Percentiles rank a stretch among this genome's conserved stretches.
phyloP scores from a whole-genome alignment of 257 asterid genomes.

The Osmanthus fragrans region DNA sequence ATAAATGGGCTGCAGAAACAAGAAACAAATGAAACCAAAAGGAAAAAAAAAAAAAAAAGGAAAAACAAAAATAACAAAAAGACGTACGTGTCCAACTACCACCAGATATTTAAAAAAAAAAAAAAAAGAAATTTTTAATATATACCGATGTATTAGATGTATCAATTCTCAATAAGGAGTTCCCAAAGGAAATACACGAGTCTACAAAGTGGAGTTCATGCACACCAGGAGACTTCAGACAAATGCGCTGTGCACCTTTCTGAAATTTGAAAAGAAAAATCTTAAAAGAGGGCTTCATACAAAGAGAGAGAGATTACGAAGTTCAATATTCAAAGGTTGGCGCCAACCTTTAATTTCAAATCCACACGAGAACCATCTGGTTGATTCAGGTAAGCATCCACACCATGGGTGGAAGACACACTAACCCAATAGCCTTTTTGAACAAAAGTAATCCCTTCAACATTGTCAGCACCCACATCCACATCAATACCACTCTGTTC shows the following conservation, averaged over 20 bases:
- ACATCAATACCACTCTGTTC: constrained; percentile 57
- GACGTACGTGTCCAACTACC: constrained; percentile 6
- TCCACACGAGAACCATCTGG: constrained; percentile 56
- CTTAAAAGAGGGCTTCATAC: constrained; percentile 24
- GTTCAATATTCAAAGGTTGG: constrained; percentile 19
- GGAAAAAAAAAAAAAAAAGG: constrained; percentile 9
- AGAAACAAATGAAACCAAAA: constrained; percentile 22
- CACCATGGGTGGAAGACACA: constrained; percentile 80
- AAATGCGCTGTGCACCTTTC: constrained; percentile 79
- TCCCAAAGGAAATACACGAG: constrained; percentile 86
- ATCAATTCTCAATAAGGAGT: constrained; percentile 62
- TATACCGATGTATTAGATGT: constrained; percentile 67
- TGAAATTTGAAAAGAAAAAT: constrained; percentile 45
- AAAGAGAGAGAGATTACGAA: constrained; percentile 12
- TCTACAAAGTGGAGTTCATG: constrained; percentile 84
- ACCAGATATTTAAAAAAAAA: not conserved
- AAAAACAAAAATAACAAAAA: constrained; percentile 6
- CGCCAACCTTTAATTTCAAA: constrained; percentile 72
- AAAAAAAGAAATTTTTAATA: constrained; percentile 15
- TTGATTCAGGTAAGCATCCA: constrained; percentile 67
- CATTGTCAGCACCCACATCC: constrained; percentile 79
- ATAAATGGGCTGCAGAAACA: constrained; percentile 70
- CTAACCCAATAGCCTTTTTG: constrained; percentile 89
- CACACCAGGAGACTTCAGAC: constrained; percentile 83
- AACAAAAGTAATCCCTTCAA: constrained; percentile 66